Evolutionary conservation across 2,329 filamentous ascomycete genomes (phyloP).

Genomic region (Blumeriella jaapii): DNA sequence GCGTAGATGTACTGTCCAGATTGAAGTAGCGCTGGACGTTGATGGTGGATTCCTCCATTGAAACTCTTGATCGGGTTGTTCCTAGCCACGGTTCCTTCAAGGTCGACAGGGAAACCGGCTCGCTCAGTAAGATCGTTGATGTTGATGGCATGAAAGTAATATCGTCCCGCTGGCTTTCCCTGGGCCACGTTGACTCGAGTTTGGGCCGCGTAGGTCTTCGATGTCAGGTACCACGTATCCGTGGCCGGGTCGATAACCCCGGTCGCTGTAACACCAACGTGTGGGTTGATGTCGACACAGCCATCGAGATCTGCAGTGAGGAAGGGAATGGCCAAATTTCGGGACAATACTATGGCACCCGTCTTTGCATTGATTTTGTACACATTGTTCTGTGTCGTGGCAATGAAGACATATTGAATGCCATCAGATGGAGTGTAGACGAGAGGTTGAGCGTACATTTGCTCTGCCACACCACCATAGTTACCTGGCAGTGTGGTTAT

Average conservation of each 20-base stretch:
- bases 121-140: conserved; percentile 33
- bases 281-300: conserved; percentile 37
- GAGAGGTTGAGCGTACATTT: conserved; percentile 40
- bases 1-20: conserved; percentile 37
- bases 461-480: conserved; percentile 38
- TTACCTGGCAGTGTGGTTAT: conserved; percentile 38
- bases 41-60: conserved; percentile 36
- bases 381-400: conserved; percentile 46
- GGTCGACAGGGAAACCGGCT: conserved; percentile 31
- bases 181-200: conserved; percentile 27
- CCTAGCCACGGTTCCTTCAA: conserved; percentile 33
- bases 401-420: conserved; percentile 42
- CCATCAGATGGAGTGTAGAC: conserved; percentile 39
- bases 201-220: conserved; percentile 37
- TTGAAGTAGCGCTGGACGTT: conserved; percentile 35
- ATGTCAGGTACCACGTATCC: conserved; percentile 37
- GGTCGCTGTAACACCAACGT: conserved; percentile 37
- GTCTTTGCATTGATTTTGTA: conserved; percentile 45
- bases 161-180: conserved; percentile 32
- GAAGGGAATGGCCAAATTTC: conserved; percentile 39
- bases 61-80: conserved; percentile 36
- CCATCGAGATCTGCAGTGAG: conserved; percentile 34
- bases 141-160: conserved; percentile 35
- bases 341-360: conserved; percentile 36
- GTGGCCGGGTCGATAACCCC: conserved; percentile 40